Conservation (phyloP, 2,329 filamentous ascomycete genomes). For the Colletotrichum cuscutae region DNA sequence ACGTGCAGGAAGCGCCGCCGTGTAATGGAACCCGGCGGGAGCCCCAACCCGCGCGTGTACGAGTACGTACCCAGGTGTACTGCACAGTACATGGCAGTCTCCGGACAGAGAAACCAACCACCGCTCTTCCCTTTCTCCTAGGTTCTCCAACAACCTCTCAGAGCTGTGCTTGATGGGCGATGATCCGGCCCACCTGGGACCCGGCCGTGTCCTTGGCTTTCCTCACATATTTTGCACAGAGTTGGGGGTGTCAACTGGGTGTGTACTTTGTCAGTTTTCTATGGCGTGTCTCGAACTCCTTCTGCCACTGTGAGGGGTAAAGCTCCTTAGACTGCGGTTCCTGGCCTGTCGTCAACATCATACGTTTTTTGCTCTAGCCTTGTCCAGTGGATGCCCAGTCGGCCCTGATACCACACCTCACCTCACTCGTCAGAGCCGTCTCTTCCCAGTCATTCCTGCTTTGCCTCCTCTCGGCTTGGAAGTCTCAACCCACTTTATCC, state of each 20-base stretch:
- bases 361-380: constrained; percentile 33
- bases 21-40: neutral
- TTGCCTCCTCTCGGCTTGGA: neutral
- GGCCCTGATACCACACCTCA: constrained; percentile 31
- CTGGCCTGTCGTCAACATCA: constrained; percentile 34
- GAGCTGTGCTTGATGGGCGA: constrained; percentile 14
- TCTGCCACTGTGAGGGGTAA: constrained; percentile 34
- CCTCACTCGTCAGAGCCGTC: neutral
- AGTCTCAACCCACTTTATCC: neutral
- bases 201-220: constrained; percentile 23
- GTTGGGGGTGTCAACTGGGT: neutral
- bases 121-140: neutral
- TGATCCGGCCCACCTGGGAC: constrained; percentile 21
- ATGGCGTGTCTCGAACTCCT: constrained; percentile 17
- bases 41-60: neutral
- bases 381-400: constrained; percentile 28
- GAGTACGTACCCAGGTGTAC: neutral
- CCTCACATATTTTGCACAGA: neutral
- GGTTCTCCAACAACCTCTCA: constrained; percentile 9
- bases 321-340: constrained; percentile 29
- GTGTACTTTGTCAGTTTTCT: neutral
- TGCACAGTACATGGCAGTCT: neutral
- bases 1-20: neutral
- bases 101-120: neutral
- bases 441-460: neutral